phyloP scores from a whole-genome alignment of 148 eudicot genomes.

The Drosera capensis region DNA sequence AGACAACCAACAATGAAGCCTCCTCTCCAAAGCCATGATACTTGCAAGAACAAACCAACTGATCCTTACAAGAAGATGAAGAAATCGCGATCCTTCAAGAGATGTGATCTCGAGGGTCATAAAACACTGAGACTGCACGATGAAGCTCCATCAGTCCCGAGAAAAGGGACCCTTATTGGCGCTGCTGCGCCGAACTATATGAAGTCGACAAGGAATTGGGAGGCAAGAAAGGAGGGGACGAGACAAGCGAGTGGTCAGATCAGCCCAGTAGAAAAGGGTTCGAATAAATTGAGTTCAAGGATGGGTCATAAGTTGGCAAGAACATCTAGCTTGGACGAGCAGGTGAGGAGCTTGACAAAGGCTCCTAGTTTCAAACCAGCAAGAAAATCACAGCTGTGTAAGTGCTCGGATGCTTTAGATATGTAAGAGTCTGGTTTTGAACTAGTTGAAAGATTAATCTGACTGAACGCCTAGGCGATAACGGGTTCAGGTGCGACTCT shows the following conservation, averaged over 20 bases:
- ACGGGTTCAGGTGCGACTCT: too few species aligned
- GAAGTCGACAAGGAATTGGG: slow-evolving; percentile 75
- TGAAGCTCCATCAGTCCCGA: slow-evolving; percentile 15
- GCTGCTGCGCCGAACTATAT: slow-evolving; percentile 49
- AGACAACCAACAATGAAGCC: too few species aligned
- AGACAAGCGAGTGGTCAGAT: slow-evolving; percentile 22
- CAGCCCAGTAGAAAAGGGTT: background rate
- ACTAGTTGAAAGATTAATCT: too few species aligned
- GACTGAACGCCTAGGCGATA: too few species aligned
- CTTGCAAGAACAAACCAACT: slow-evolving; percentile 24
- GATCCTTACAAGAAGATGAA: slow-evolving; percentile 59
- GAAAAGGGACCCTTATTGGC: slow-evolving; percentile 5
- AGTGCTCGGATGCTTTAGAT: too few species aligned
- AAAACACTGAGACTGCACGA: slow-evolving; percentile 9
- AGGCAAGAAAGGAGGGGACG: slow-evolving; percentile 54
- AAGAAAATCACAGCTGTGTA: slow-evolving; percentile 20
- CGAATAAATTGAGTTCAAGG: too few species aligned
- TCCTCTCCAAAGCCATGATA: slow-evolving; percentile 22
- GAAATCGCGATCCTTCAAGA: slow-evolving; percentile 48
- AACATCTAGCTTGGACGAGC: slow-evolving; percentile 28
- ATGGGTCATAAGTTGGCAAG: slow-evolving; percentile 16
- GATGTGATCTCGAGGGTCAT: slow-evolving; percentile 16
- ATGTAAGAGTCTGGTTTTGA: too few species aligned
- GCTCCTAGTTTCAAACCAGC: slow-evolving; percentile 54
- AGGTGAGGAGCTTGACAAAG: slow-evolving; percentile 40